These are phyloP conservation scores for Fusarium chaquense DNA, from an alignment of 2,329 filamentous ascomycete genomes.

Conservation along the genomic window DNA sequence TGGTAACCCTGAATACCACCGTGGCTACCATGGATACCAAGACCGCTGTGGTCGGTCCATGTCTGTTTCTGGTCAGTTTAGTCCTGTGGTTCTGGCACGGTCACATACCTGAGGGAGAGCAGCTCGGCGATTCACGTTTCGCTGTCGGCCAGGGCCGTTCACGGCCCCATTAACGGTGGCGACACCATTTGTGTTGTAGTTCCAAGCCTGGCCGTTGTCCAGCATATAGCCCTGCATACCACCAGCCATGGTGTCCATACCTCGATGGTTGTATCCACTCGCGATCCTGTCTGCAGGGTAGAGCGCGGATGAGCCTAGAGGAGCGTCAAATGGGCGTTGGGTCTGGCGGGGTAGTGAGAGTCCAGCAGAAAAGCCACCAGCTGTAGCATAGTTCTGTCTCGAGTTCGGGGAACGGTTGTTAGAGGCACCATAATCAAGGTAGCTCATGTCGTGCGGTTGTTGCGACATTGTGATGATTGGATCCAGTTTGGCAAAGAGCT, in stretches of 20 bases:
- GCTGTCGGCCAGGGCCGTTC: constrained; percentile 70
- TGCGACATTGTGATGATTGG: constrained; percentile 56
- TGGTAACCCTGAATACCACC: constrained; percentile 53
- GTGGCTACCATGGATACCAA: constrained; percentile 58
- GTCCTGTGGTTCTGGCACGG: neutral
- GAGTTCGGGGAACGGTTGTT: constrained; percentile 77
- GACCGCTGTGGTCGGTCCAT: constrained; percentile 63
- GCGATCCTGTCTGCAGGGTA: constrained; percentile 78
- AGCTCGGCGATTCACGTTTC: constrained; percentile 65
- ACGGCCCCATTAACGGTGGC: constrained; percentile 72
- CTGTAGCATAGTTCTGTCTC: constrained; percentile 65
- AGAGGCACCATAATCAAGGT: constrained; percentile 74
- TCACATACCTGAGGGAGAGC: constrained; percentile 77
- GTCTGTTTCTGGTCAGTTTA: constrained; percentile 53
- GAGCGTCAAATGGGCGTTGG: constrained; percentile 83
- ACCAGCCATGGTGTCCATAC: constrained; percentile 62
- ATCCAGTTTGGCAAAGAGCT: constrained; percentile 40
- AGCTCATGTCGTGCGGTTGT: constrained; percentile 71
- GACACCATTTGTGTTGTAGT: constrained; percentile 76
- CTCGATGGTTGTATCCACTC: constrained; percentile 70
- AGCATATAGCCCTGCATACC: constrained; percentile 64
- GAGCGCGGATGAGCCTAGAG: constrained; percentile 71
- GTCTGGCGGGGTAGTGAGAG: constrained; percentile 62
- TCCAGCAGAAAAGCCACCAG: constrained; percentile 64
- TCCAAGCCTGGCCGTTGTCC: constrained; percentile 85